Evolutionary conservation across 306 rosid genomes (phyloP), one percentile per base, ranked within the genome.

Genomic region (Rosa lucieae): DNA sequence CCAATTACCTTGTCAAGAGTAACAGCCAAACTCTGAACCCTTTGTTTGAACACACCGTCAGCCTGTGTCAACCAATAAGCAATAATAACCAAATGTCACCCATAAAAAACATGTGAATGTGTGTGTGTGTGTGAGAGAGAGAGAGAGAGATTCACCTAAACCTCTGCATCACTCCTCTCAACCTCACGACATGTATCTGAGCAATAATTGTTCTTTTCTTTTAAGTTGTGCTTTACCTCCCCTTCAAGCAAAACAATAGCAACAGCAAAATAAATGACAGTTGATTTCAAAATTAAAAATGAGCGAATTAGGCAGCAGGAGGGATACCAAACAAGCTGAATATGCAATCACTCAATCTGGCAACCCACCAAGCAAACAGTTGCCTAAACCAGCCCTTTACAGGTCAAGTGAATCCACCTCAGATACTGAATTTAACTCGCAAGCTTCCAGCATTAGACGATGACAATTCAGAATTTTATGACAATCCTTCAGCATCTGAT

Each of bases 21-120:
- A 83, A 96, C 94, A 49, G 99, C 98, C 84, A 96, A 90, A 85
- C 93, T 96, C 87, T 96, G 98, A 82, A 96, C 97, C 90, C 99
- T 93, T 83, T 96, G 99, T 83, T 96, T 96, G 89, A 93, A 93
- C 10, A 96, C 99, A 55, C 99, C 99, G 83, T 96, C 99, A 37
- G 99, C 98, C 99, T 95, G 88, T 83, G 76, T 63, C 87, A 78
- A 52, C 67, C 71, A 72, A 78, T 78, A 69, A 78, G 59, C 74
- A 70, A 40, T 73, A 67, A 69, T 76, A n/a, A 65, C 51, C 52
- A 26, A 43, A 70, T 23, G 40, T 35, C 7, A 56, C 40, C 63
- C 53, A 66, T 18, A 59, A 55, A 20, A 61, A 75, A 75, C 37
- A 29, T 29, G 37, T 32, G 37, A 32, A 2, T 32, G 37, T 32